Conservation (phyloP, 257 asterid species). For the Paraleonurus japonicus region DNA sequence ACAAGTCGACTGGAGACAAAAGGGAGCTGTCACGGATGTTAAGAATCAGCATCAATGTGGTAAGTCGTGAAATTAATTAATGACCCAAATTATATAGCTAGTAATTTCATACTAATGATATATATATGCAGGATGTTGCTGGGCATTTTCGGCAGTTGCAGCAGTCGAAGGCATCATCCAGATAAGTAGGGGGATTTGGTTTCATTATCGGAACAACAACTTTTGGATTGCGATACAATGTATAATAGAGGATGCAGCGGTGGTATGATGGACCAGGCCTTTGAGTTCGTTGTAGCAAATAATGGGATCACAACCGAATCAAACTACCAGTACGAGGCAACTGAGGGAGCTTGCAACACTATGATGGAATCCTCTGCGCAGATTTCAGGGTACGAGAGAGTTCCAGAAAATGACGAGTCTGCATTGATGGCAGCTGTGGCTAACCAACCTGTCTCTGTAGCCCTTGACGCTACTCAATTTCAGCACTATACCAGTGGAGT, state of each 20-base stretch:
- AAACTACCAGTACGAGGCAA: not conserved
- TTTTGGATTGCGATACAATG: slow-evolving; percentile 7
- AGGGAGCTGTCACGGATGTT: slow-evolving; percentile 39
- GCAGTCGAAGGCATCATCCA: slow-evolving; percentile 36
- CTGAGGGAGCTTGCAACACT: not conserved
- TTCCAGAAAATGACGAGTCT: slow-evolving; percentile 31
- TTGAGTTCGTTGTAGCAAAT: not conserved
- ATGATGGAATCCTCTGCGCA: not conserved
- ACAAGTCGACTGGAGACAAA: slow-evolving; percentile 36
- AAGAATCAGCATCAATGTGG: slow-evolving; percentile 39
- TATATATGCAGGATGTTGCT: slow-evolving; percentile 30
- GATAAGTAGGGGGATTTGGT: not conserved
- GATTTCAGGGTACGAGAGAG: slow-evolving; percentile 22
- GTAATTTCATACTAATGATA: not conserved
- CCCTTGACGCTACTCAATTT: slow-evolving; percentile 40
- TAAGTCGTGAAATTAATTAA: not conserved
- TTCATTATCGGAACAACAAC: slow-evolving; percentile 9
- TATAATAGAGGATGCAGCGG: slow-evolving; percentile 1
- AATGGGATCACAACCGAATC: slow-evolving; percentile 10
- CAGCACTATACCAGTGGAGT: slow-evolving; percentile 39
- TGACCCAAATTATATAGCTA: not conserved
- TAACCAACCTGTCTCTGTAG: slow-evolving; percentile 35
- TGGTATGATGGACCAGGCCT: not conserved
- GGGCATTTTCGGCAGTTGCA: slow-evolving; percentile 53
- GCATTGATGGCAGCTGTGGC: slow-evolving; percentile 36